Base-by-base conservation (phyloP, 139 green algal genomes). In the Picochlorum sp. region DNA sequence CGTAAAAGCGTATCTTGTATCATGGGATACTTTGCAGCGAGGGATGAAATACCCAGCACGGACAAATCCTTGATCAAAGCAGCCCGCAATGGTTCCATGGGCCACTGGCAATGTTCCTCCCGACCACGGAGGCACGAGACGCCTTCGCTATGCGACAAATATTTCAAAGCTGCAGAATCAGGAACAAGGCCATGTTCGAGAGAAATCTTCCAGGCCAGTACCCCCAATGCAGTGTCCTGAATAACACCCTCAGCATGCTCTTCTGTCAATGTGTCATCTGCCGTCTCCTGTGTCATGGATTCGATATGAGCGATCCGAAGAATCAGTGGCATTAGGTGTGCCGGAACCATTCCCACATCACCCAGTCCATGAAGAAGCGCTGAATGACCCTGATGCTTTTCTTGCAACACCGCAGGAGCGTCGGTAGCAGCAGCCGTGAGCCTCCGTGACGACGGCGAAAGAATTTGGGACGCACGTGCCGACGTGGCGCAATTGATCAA, bases 21-120 rank as follows among this genome's bases (percentile, higher is more conserved):
- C 0, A 78, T 78, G 2, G 81, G 79, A 70, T 95, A 94, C 70
- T 90, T 93, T 6, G 82, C 71, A 2, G 77, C 81, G 63, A 85
- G 92, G 18, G 80, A 74, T 2, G 81, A 76, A 5, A 88, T 78
- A 8, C 79, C 85, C 49, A 93, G 65, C 59, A 73, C 75, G 14
- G 67, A 67, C 13, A 89, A 70, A 67, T n/a, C 21, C 69, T 83
- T 65, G 26, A 92, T 75, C n/a, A 92, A 68, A 28, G 81, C 77
- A 21, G 57, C 63, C 0, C 85, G 73, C 66, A 95, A 70, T 1
- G 88, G 87, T 59, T 89, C 81, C 24, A 71, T 70, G 1, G 87
- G 87, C 85, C 85, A 95, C 34, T 11, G 34, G 34, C 34, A 41
- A 13, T 11, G 0, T 11, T 41, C 34, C 34, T 41, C 34, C 34